Evolutionary conservation across 2,329 filamentous ascomycete species (phyloP), one percentile per base, ranked within the genome.

Genomic region (Alternaria tenuissima): DNA sequence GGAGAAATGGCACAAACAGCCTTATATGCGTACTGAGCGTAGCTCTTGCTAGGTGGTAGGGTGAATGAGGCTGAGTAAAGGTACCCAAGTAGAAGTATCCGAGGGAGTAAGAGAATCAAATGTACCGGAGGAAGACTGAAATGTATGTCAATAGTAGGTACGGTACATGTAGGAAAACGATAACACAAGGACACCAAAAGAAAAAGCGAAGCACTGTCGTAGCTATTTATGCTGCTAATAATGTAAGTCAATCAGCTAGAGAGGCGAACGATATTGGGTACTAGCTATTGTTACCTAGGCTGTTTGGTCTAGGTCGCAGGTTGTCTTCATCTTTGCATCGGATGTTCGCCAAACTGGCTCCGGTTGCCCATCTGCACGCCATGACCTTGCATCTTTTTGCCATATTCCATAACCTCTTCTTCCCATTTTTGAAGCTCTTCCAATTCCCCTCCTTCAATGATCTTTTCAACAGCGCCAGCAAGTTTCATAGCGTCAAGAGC

Each of bases 401-500:
- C 64, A n/a, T 69, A 66, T 3, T 56, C 38, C 46, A 69, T 24
- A 5, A 70, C 63, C 43, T 59, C 28, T 14, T 60, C 51, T 36
- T 78, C 76, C 76, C 81, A 83, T 28, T 69, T 42, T 4, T 69
- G 57, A 18, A 73, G 42, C 1, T 68, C 43, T 3, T 49, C 26
- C 9, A 36, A 65, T 34, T 75, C 74, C 22, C 77, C 67, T 4
- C 80, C 80, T 9, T 66, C 52, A 46, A 82, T 68, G 20, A 80
- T 71, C 28, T 70, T 63, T 0, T 73, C 79, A 3, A 70, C 39
- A 1, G 61, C 52, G 12, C 51, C 24, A 9, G 66, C 63, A 18
- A 84, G 64, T 14, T 65, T 65, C 52, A 79, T 57, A 6, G 78
- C 78, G 59, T 84, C 77, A 46, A 78, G 74, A 0, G 81, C 81